Percentiles rank a stretch among this genome's conserved stretches.
phyloP scores from a whole-genome alignment of 345 rosid genomes.

The Eucalyptus pauciflora region DNA sequence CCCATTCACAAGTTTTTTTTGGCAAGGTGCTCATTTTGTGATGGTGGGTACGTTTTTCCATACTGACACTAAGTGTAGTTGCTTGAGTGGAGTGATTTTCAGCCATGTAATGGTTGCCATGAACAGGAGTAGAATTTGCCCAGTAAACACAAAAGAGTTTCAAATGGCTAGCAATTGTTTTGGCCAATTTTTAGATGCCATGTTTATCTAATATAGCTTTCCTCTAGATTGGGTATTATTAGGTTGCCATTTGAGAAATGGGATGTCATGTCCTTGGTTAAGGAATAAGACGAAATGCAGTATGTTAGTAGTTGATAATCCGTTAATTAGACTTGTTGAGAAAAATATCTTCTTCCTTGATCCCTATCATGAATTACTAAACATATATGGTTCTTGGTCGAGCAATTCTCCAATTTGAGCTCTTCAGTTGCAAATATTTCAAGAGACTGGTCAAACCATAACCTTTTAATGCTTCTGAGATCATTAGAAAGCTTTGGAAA shows the following conservation, averaged over 20 bases:
- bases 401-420: neutral
- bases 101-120: no score
- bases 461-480: neutral
- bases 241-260: neutral
- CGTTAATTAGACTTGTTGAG: neutral
- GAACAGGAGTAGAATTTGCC: no score
- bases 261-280: neutral
- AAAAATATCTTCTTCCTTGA: neutral
- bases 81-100: no score
- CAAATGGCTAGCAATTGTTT: no score
- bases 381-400: neutral
- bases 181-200: neutral
- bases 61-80: no score
- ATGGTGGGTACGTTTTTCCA: rapidly evolving
- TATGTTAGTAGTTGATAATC: neutral
- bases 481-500: neutral
- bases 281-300: neutral
- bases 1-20: neutral
- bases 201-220: neutral
- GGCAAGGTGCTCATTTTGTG: no score
- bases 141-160: no score
- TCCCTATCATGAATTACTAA: neutral
- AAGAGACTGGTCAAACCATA: neutral
- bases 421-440: neutral
- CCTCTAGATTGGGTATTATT: neutral